Evolutionary conservation across 2,329 filamentous ascomycete species (phyloP), one percentile per base, ranked within the genome.

Genomic region (Aspergillus persii): DNA sequence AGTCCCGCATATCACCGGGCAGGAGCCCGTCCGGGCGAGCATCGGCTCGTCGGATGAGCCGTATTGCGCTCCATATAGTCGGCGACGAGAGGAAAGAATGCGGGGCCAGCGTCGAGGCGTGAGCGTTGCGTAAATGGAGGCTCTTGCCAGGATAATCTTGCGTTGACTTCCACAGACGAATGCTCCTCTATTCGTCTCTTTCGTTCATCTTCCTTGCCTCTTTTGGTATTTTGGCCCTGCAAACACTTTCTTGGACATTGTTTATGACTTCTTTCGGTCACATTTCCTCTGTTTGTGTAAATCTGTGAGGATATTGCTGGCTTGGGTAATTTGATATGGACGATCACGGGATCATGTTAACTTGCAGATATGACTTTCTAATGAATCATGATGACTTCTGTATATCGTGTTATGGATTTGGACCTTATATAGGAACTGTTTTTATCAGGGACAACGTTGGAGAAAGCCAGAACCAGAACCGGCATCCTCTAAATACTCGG

Each of bases 41-140:
- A 72, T 76, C 53, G 75, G 75, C 3, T 76, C 73, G 2, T 68
- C 74, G 9, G 74, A 77, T 61, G 76, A 78, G 58, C 74, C 75
- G 36, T 77, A 72, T 53, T 77, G 69, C 56, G 70, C 72, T 41
- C 71, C 70, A 44, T 77, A 74, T 67, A 77, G 71, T 68, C 72
- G 71, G 36, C 64, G 74, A 53, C 68, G 75, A n/a, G 75, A 77
- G 56, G 69, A 74, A 58, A 72, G 75, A 53, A 70, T 75, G 70
- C 68, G 74, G 50, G 70, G 66, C 8, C 71, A 75, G 51, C 66
- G 68, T 26, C 66, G 68, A 48, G 70, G 74, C 15, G 67, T 75
- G 33, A 71, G 73, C 59, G 70, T 75, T 59, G 67, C 68, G 53
- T 74, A 62, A 63, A 23, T 23, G 18, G 18, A 23, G 18, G 18